Base-by-base conservation (phyloP, 768 basidiomycete species). In the Boletus huronensis region DNA sequence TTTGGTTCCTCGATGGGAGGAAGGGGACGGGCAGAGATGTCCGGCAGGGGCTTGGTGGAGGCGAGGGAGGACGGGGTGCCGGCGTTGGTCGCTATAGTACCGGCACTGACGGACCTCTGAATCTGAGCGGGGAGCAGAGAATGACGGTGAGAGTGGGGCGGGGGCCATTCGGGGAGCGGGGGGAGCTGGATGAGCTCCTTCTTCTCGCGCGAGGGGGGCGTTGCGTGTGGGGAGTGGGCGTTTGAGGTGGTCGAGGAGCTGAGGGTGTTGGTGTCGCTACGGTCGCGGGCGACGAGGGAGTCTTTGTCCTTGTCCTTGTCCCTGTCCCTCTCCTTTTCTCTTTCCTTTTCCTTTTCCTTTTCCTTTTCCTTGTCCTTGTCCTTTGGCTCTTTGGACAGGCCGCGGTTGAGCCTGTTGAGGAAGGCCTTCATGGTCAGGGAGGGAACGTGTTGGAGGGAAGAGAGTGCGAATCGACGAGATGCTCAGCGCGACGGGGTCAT, bases 41-140 rank as follows among this genome's bases (percentile, higher is more conserved):
- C 86, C 0, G 89, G 88, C 10, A 91, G 76, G 8, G 89, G 89
- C 64, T 91, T 90, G 68, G 78, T 82, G 39, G 82, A 74, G 10
- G 78, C 62, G 58, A 76, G 64, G 5, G 80, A 79, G 25, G 73
- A 70, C 40, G 81, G 78, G 0, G 81, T 77, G 13, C 73, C 62
- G 5, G 69, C 38, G 54, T 56, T 67, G 38, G 81, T 76, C 0
- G 68, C 64, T 0, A 67, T 57, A 3, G 65, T 70, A 42, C 71
- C 67, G 28, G 68, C 58, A 32, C 62, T 69, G 45, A 13, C 23
- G 29, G 70, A 68, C 43, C 66, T 58, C 43, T 70, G 68, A 13
- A 71, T 68, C 48, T 69, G 70, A 10, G 57, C 1, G 38, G 64
- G 62, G 11, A 25, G n/a, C n/a, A 38, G 55, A 16, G 67, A 61